phyloP scores from a whole-genome alignment of 257 asterid species.

The Haberlea rhodopensis region DNA sequence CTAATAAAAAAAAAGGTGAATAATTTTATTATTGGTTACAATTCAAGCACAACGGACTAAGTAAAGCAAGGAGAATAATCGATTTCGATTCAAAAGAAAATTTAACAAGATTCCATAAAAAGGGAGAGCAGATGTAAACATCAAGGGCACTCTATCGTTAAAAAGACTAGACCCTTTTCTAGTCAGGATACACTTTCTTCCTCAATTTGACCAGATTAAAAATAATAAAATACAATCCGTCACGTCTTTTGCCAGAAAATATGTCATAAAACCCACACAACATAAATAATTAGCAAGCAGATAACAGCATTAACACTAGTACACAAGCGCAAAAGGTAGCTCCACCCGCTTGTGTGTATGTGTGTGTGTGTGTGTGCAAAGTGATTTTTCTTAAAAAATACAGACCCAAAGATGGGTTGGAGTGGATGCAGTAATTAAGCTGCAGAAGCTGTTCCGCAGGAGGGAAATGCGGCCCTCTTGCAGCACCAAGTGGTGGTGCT shows the following conservation, averaged over 20 bases:
- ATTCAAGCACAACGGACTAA: no score
- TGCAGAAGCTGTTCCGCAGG: constrained; percentile 94
- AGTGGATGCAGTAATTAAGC: constrained; percentile 96
- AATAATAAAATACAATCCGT: background rate
- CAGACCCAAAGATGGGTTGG: constrained; percentile 92
- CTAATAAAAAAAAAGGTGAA: background rate
- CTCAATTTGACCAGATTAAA: background rate
- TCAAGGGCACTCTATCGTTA: constrained; percentile 6
- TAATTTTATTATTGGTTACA: background rate
- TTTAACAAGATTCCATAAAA: no score
- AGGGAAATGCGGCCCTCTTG: constrained; percentile 75
- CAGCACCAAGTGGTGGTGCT: constrained; percentile 73
- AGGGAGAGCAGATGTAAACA: no score
- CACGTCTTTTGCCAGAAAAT: constrained; percentile 2
- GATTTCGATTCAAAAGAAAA: background rate
- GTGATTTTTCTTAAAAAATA: constrained; percentile 1
- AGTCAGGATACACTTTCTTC: constrained; percentile 7
- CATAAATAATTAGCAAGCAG: background rate
- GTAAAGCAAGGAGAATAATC: constrained; percentile 9
- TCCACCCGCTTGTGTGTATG: no score
- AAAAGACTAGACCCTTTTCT: constrained; percentile 21
- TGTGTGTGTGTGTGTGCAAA: no score
- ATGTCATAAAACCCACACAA: constrained; percentile 1
- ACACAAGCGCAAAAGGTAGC: background rate
- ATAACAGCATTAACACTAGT: background rate